Conservation (phyloP, 306 rosid species). For the Cucumis cinereus region DNA sequence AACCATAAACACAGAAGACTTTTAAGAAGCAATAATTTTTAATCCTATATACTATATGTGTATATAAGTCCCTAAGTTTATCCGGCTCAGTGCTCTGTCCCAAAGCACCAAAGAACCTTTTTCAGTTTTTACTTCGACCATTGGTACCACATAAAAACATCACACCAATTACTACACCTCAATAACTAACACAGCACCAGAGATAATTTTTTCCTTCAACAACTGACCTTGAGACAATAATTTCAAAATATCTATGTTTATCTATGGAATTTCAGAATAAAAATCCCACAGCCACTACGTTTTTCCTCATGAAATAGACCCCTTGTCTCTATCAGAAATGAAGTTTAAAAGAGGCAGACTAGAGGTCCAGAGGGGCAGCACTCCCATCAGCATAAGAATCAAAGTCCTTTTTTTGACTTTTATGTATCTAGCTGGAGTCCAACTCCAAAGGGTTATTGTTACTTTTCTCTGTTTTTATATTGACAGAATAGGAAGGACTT, state of each 20-base stretch:
- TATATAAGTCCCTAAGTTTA: background rate
- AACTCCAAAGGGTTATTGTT: background rate
- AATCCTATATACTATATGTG: background rate
- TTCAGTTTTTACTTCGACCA: background rate
- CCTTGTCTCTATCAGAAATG: background rate
- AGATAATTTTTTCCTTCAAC: background rate
- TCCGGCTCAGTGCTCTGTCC: background rate
- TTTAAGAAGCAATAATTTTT: background rate
- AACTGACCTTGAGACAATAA: background rate
- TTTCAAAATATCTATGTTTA: background rate
- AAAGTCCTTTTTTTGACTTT: background rate
- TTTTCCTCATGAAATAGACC: background rate
- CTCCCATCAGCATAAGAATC: background rate
- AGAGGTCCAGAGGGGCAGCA: background rate
- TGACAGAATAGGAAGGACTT: background rate
- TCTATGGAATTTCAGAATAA: background rate
- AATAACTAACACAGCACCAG: background rate
- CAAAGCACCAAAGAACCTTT: background rate
- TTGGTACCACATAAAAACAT: background rate
- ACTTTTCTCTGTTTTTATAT: background rate
- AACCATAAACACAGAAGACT: background rate
- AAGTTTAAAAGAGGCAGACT: background rate
- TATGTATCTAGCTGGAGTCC: background rate
- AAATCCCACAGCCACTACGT: background rate
- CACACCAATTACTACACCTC: background rate